phyloP scores from a whole-genome alignment of 139 green algal species.

The Dunaliella sp. region DNA sequence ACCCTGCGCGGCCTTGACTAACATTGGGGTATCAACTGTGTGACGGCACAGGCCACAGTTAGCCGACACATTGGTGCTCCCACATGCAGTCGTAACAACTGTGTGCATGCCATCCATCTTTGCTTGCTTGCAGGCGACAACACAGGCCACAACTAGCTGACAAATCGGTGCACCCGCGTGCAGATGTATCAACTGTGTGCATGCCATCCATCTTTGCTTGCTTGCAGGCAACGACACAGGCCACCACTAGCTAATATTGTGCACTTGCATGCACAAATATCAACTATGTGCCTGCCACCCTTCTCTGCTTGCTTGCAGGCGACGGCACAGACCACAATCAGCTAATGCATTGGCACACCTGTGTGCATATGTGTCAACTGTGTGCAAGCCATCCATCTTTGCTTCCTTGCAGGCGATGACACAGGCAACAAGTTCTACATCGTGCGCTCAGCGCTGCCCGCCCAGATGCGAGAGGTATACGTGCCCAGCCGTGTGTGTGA shows the following conservation, averaged over 20 bases:
- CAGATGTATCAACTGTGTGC: too few relatives aligned
- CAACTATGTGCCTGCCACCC: too few relatives aligned
- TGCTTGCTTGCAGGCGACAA: not conserved
- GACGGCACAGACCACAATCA: not conserved
- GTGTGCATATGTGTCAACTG: not conserved
- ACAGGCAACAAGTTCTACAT: not conserved
- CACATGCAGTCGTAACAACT: too few relatives aligned
- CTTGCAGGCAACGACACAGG: conserved; percentile 2
- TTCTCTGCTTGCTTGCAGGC: not conserved
- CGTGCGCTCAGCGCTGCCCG: conserved; percentile 1
- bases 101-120: too few relatives aligned
- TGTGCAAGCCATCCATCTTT: not conserved
- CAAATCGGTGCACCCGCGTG: not conserved
- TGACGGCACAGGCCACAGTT: too few relatives aligned
- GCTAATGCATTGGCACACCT: not conserved
- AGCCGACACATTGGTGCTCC: too few relatives aligned
- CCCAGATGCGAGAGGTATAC: not conserved
- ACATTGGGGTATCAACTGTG: too few relatives aligned
- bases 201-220: not conserved
- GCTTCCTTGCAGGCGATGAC: not conserved
- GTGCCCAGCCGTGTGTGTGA: not conserved
- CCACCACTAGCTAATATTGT: too few relatives aligned
- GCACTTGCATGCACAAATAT: too few relatives aligned
- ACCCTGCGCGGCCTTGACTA: too few relatives aligned
- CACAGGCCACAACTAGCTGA: not conserved